Evolutionary conservation across 768 basidiomycete species (phyloP), one percentile per base, ranked within the genome.

Genomic region (Lactifluus echinatus): DNA sequence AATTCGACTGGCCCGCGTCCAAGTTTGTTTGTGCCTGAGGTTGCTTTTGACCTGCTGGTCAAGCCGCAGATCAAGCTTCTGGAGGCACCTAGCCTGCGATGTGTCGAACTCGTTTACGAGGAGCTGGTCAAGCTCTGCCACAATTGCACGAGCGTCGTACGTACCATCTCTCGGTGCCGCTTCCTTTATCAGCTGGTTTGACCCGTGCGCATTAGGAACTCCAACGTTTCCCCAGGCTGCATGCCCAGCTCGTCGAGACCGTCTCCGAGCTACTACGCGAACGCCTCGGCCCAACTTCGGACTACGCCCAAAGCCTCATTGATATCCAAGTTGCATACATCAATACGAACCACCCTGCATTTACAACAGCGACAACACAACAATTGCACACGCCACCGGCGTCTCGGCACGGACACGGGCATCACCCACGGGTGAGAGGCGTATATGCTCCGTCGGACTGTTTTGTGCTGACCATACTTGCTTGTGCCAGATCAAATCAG

Each of bases 61-160:
- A 98, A 98, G 69, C 96, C 96, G 0, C 96, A 99, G 71, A 97
- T 99, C 70, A 94, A 96, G 73, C 76, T 98, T 23, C 73, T 99
- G 49, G 95, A 98, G 71, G 82, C 91, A 11, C 96, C 96, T 14
- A 92, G 91, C 72, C 71, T 96, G 72, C 79, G 96, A 42, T 99
- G 96, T 64, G 96, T 98, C 19, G 96, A 98, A 70, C 73, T 99
- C 65, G 96, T 99, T 8, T 99, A 99, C 69, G 96, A 99, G 70
- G 96, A 99, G 71, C 75, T 99, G 53, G 97, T 99, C 63, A 98
- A 98, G 77, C 94, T 99, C 45, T 98, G 96, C 71, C 96, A 99
- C 69, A 98, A 95, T 67, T 97, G 95, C 72, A 96, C 95, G 3
- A 89, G 89, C 69, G 69, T 80, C 50, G 93, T 94, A 67, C 68